These are phyloP conservation scores for Hibiscus mutabilis DNA, from an alignment of 345 rosid genomes.

Conservation along the genomic window DNA sequence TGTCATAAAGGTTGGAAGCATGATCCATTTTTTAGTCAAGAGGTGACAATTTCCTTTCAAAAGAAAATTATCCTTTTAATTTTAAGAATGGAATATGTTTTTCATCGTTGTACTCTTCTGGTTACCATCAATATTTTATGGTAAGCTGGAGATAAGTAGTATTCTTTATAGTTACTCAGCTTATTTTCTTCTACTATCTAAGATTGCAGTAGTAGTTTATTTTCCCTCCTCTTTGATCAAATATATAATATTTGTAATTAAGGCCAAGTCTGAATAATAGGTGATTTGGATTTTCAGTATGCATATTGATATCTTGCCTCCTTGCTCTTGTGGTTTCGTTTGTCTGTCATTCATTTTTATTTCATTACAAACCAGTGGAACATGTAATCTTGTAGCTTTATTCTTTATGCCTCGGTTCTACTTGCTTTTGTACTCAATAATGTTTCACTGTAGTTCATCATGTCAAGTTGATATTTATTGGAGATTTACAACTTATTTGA, in stretches of 20 bases:
- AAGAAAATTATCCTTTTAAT: neutral
- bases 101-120: neutral
- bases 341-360: neutral
- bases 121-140: neutral
- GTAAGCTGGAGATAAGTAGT: neutral
- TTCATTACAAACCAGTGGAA: neutral
- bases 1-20: constrained; percentile 55
- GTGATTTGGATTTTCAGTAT: neutral
- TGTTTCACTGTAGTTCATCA: neutral
- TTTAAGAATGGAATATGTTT: neutral
- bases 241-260: neutral
- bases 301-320: neutral
- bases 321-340: neutral
- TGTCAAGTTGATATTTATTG: neutral
- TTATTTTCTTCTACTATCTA: neutral
- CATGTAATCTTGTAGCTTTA: neutral
- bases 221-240: neutral
- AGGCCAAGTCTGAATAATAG: neutral
- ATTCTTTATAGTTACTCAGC: neutral
- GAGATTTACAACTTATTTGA: neutral
- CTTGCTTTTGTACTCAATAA: neutral
- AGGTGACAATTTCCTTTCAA: constrained; percentile 37
- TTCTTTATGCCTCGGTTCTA: neutral
- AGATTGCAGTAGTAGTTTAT: neutral
- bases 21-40: constrained; percentile 60